These are phyloP conservation scores for Candida smagusa DNA, from an alignment of 1,139 yeast species.

Conservation along the genomic window DNA sequence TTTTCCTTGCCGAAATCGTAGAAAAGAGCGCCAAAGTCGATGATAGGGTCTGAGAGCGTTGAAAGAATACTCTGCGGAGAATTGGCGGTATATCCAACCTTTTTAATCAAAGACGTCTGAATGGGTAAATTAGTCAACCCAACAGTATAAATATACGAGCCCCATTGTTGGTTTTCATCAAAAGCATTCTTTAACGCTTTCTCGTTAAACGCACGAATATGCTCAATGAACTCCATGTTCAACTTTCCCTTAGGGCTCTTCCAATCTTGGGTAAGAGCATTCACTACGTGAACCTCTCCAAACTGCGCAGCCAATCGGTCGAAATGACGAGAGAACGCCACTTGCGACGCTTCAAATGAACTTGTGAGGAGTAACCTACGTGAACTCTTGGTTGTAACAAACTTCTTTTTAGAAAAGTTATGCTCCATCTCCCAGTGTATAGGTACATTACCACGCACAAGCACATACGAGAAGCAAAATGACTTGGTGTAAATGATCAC, in stretches of 20 bases:
- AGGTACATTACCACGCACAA: slow-evolving; percentile 69
- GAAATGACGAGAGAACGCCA: slow-evolving; percentile 63
- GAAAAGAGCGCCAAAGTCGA: slow-evolving; percentile 65
- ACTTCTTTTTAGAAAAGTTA: slow-evolving; percentile 36
- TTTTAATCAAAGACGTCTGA: slow-evolving; percentile 31
- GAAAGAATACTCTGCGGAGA: slow-evolving; percentile 39
- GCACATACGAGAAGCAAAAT: slow-evolving; percentile 55
- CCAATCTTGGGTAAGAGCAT: slow-evolving; percentile 43
- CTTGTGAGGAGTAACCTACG: slow-evolving; percentile 51
- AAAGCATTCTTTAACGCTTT: slow-evolving; percentile 3
- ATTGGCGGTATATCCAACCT: slow-evolving; percentile 32
- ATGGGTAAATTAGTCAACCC: slow-evolving; percentile 33
- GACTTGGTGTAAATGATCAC: slow-evolving; percentile 52
- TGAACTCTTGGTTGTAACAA: slow-evolving; percentile 40
- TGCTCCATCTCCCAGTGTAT: slow-evolving; percentile 59
- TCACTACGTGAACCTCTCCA: slow-evolving; percentile 62
- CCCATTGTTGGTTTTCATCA: background rate
- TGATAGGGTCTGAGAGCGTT: slow-evolving; percentile 44
- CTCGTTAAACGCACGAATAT: slow-evolving; percentile 25
- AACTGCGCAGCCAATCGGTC: slow-evolving; percentile 55
- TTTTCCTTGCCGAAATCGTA: slow-evolving; percentile 47
- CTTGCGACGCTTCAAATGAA: slow-evolving; percentile 61
- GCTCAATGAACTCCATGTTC: slow-evolving; percentile 28
- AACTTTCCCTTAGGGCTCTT: slow-evolving; percentile 36
- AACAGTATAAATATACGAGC: slow-evolving; percentile 9